phyloP scores from a whole-genome alignment of 2,329 filamentous ascomycete species.

The Sporothrix variecibatus region DNA sequence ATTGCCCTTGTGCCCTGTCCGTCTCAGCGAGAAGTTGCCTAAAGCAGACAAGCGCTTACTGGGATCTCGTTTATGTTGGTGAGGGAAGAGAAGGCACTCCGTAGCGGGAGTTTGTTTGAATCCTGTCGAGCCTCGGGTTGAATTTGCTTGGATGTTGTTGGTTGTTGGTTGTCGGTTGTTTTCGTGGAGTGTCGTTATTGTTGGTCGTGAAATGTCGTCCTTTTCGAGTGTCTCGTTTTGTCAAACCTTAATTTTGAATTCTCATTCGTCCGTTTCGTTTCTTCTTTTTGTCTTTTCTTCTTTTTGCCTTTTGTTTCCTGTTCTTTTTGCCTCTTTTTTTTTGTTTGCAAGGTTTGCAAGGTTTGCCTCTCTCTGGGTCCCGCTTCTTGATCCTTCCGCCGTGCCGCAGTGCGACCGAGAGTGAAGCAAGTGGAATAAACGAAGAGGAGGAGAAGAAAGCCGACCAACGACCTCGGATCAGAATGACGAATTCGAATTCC shows the following conservation, averaged over 20 bases:
- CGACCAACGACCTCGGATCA: neutral
- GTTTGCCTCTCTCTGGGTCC: neutral
- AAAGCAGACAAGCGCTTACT: constrained; percentile 28
- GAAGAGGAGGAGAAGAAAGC: neutral
- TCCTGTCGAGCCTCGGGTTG: constrained; percentile 8
- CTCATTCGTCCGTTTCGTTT: neutral
- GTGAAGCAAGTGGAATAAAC: neutral
- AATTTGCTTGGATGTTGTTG: neutral
- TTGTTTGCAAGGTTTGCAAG: neutral
- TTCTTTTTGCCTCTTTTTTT: neutral
- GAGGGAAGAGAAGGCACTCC: neutral
- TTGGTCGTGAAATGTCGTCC: neutral
- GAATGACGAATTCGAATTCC: neutral
- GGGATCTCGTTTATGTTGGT: neutral
- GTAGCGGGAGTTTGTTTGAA: neutral
- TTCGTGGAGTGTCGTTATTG: neutral
- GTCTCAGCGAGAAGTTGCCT: constrained; percentile 18
- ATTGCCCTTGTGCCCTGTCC: too few relatives aligned
- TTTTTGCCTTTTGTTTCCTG: neutral
- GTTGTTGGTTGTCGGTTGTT: neutral
- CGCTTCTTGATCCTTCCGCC: neutral
- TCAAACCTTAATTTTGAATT: neutral
- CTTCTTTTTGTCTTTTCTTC: neutral
- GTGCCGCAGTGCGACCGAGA: neutral
- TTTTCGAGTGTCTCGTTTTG: neutral